Percentiles rank a stretch among this genome's conserved stretches.
phyloP scores from a whole-genome alignment of 805 yeast species.

The Danielozyma ontarioensis region DNA sequence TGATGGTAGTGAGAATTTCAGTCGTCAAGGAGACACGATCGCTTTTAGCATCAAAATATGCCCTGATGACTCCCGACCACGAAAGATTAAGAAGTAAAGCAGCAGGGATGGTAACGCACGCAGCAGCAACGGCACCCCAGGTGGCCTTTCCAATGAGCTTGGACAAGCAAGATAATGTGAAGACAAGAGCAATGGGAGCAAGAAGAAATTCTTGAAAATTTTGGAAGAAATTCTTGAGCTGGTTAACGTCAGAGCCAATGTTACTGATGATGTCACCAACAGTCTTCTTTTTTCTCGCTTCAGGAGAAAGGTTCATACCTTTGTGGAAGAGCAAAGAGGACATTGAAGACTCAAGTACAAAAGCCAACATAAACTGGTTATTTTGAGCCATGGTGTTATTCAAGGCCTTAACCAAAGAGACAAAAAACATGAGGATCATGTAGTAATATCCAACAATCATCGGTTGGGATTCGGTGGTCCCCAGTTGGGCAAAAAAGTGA shows the following conservation, averaged over 20 bases:
- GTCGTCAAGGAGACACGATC: conserved; percentile 15
- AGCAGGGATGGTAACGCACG: conserved; percentile 13
- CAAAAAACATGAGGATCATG: conserved; percentile 19
- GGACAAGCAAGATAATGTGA: conserved; percentile 16
- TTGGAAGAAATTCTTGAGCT: conserved; percentile 15
- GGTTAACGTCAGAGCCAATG: conserved; percentile 18
- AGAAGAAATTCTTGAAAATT: conserved; percentile 16
- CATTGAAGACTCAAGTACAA: conserved; percentile 21
- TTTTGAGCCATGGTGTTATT: conserved; percentile 17
- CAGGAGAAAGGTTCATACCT: conserved; percentile 12
- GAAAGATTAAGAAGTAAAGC: conserved; percentile 13
- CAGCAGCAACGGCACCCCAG: conserved; percentile 13
- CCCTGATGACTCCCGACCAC: conserved; percentile 6
- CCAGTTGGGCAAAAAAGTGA: conserved; percentile 15
- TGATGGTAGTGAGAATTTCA: conserved; percentile 18
- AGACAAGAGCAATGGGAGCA: conserved; percentile 18
- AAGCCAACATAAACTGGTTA: conserved; percentile 8
- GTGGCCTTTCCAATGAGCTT: conserved; percentile 18
- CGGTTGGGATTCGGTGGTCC: conserved; percentile 10
- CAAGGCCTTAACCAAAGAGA: conserved; percentile 18
- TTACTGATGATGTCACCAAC: conserved; percentile 21
- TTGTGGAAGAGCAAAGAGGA: conserved; percentile 19
- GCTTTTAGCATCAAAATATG: conserved; percentile 15
- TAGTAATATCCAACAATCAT: conserved; percentile 21
- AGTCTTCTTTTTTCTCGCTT: conserved; percentile 11